phyloP scores from a whole-genome alignment of 179 eudicot genomes.

The Carnegiea gigantea region DNA sequence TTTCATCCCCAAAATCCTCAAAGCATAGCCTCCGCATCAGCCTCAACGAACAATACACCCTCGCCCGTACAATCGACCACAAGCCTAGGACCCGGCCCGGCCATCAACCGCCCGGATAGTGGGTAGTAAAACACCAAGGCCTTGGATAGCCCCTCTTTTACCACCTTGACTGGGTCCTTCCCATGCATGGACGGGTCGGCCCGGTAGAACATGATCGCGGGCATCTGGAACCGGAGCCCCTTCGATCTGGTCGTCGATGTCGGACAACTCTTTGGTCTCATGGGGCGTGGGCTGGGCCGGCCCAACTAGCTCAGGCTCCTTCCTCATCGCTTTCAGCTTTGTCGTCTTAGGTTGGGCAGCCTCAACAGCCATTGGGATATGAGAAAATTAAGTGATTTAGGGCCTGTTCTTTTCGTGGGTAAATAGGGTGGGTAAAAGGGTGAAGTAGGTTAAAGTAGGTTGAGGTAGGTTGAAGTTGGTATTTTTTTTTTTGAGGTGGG shows the following conservation, averaged over 20 bases:
- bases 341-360: background rate
- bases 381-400: too few relatives aligned
- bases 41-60: conserved; percentile 58
- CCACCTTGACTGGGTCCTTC: conserved; percentile 42
- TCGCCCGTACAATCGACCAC: conserved; percentile 48
- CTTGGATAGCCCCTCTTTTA: conserved; percentile 42
- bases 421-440: too few relatives aligned
- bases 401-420: too few relatives aligned
- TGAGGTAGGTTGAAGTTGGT: too few relatives aligned
- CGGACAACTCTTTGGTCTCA: conserved; percentile 26
- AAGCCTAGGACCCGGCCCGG: conserved; percentile 36
- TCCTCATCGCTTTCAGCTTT: background rate
- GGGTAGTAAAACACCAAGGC: conserved; percentile 57
- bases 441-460: too few relatives aligned
- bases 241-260: conserved; percentile 60
- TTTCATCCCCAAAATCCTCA: conserved; percentile 43
- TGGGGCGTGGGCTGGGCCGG: conserved; percentile 24
- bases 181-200: conserved; percentile 24
- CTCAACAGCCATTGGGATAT: background rate
- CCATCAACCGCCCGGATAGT: conserved; percentile 45
- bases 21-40: conserved; percentile 42
- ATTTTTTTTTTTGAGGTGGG: too few relatives aligned
- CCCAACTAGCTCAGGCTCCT: conserved; percentile 8
- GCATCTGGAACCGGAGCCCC: conserved; percentile 48
- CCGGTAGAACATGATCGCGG: conserved; percentile 42